Evolutionary conservation across 1,284 basidiomycete species (phyloP), one percentile per base, ranked within the genome.

Genomic region (Ganoderma lingzhi): DNA sequence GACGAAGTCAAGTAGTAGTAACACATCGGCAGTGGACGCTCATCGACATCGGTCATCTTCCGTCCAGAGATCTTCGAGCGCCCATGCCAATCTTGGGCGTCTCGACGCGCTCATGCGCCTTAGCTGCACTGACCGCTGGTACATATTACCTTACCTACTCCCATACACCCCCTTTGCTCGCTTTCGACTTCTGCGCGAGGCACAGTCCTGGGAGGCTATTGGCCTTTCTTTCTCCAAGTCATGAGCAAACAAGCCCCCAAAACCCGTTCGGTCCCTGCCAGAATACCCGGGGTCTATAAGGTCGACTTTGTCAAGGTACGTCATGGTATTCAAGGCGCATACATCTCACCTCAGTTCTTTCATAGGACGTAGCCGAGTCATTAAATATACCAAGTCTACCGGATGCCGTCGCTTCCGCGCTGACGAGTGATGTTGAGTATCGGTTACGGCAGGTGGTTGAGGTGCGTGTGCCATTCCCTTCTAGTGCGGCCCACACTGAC

Each of bases 401-500:
- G 1, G 95, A 97, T 67, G 81, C 87, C 6, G 93, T 98, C 14
- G 93, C 96, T 2, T 90, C 91, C 23, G 88, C 94, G 0, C 86
- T 99, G 19, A 96, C 97, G 2, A 96, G 95, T 71, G 98, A 99
- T 83, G 96, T 99, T 55, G 97, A 99, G 80, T 98, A 99, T 82
- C 87, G 98, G 69, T 89, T 99, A 78, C 96, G 97, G 79, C 95
- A 97, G 79, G 90, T 97, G 58, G 88, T 97, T 70, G 95, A 98
- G 86, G 94, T 94, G 72, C 70, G 82, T 76, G 14, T 6, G 3
- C 41, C 35, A 55, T n/a, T 6, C 41, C 2, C 15, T 6, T 68
- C 61, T 44, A 58, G 68, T 3, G 59, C n/a, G 62, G 37, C 35
- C 59, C 35, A 48, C 51, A 15, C n/a, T 56, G 48, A 70, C 8